Evolutionary conservation across 1,284 basidiomycete genomes (phyloP), one percentile per base, ranked within the genome.

Genomic region (Irpex sp.): DNA sequence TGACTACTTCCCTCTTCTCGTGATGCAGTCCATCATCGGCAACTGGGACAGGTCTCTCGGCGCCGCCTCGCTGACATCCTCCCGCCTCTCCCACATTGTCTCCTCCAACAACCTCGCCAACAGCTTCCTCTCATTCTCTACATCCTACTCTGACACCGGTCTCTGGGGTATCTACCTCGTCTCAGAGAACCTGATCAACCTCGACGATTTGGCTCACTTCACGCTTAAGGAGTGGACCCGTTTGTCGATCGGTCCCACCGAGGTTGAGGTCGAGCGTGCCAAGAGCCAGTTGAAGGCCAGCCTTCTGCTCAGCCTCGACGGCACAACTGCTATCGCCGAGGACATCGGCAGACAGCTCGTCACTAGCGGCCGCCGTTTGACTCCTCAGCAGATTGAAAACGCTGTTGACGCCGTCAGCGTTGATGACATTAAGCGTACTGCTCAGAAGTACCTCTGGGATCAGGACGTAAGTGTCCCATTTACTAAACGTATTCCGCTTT

Each of bases 11-110:
- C 94, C 96, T 67, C 97, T 99, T 95, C 89, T 98, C 78, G 96
- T 96, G 73, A 94, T 98, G 88, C 95, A 98, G 79, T 90, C 88
- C 74, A 95, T 99, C 81, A 93, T 99, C 78, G 97, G 97, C 69
- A 99, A 98, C 88, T 99, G 97, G 97, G 97, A 99, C 78, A 92
- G 97, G 72, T 94, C 92, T 63, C 89, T 99, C 71, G 97, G 97
- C 70, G 89, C 95, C 56, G 91, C 93, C 9, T 86, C 95, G 46
- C 83, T 98, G 63, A 88, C 97, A 69, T 95, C 93, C 67, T 97
- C 95, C 62, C 89, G 91, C 64, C 89, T 99, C 65, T 94, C 92
- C 57, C 92, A 97, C 79, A 92, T 95, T 76, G 83, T 99, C 73
- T 94, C 94, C 57, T 83, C 85, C 66, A 92, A 98, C 87, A 95